Evolutionary conservation across 129 eudicot genomes (phyloP), one percentile per base, ranked within the genome.

Genomic region (Artemisia tridentata): DNA sequence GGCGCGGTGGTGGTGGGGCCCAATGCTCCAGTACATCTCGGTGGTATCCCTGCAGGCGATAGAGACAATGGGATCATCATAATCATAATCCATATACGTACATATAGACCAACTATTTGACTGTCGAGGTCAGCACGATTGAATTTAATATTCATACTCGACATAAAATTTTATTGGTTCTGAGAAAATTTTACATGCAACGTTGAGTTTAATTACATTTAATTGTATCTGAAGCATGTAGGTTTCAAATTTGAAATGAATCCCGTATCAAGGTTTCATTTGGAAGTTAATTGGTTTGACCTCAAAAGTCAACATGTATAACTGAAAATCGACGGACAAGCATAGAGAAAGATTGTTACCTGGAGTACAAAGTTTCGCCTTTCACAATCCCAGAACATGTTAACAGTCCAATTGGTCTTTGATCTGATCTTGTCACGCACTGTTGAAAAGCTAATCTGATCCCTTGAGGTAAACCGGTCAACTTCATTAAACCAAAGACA

Each of bases 401-500:
- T 88, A 14, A 88, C 76, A 5, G 88, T 88, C 91, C 90, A 92
- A 72, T 92, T 88, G 10, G 89, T 85, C 84, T 83, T 84, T 20
- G 88, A 76, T 54, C 43, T 47, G 63, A 92, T 88, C 72, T 86
- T 92, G 83, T 92, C 96, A 64, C 98, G 83, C 5, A 92, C 98
- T 2, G 86, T 92, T 29, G 98, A 83, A 78, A 88, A 92, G 72
- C 98, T 88, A 69, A 92, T 76, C 71, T 92, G 98, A 79, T 92
- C 98, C 69, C 98, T 78, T 34, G 96, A 79, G 31, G 98, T 92
- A 65, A 92, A 92, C 14, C 98, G 89, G 65, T 92, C 98, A 68
- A 92, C 98, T 81, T 92, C 98, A 72, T 92, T 82, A 78, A 88
- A 92, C 96, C 98, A 92, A 14, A 92, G 93, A 81, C 96, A 92